Evolutionary conservation across 169 alveolate species (phyloP).

Genomic region (Amoebophrya sp.): DNA sequence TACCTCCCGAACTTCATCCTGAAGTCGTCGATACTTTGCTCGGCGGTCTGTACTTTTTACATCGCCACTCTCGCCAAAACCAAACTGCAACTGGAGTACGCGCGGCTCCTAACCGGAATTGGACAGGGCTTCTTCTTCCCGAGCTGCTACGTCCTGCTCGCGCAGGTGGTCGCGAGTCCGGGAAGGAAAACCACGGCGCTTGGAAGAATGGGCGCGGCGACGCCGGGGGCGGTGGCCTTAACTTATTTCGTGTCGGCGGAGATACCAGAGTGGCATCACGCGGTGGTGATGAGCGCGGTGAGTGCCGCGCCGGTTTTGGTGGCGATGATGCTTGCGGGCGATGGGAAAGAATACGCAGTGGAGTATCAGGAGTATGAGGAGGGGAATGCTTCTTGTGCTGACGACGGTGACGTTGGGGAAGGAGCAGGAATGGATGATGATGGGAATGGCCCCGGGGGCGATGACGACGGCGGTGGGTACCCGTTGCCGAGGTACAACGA

Average conservation of each 20-base stretch:
- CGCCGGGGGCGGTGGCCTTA: not conserved
- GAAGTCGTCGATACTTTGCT: not conserved
- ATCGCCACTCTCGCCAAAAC: not conserved
- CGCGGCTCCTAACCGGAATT: not conserved
- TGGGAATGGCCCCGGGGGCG: too few species aligned
- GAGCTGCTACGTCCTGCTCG: not conserved
- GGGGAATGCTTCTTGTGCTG: too few species aligned
- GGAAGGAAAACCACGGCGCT: not conserved
- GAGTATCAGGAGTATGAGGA: too few species aligned
- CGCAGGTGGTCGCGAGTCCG: not conserved
- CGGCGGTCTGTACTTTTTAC: not conserved
- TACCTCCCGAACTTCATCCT: not conserved
- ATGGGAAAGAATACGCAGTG: too few species aligned
- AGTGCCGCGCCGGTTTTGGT: not conserved
- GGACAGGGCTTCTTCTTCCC: not conserved
- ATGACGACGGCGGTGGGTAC: too few species aligned
- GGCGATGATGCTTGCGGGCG: not conserved
- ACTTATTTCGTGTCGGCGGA: not conserved
- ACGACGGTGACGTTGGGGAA: too few species aligned
- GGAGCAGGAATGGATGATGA: too few species aligned
- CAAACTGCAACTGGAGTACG: not conserved
- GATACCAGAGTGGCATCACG: not conserved
- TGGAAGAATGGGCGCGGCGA: not conserved
- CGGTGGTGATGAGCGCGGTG: not conserved
- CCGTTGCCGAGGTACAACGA: too few species aligned